Conservation (phyloP, 2,329 filamentous ascomycete species). For the Ophiostoma piceae region DNA sequence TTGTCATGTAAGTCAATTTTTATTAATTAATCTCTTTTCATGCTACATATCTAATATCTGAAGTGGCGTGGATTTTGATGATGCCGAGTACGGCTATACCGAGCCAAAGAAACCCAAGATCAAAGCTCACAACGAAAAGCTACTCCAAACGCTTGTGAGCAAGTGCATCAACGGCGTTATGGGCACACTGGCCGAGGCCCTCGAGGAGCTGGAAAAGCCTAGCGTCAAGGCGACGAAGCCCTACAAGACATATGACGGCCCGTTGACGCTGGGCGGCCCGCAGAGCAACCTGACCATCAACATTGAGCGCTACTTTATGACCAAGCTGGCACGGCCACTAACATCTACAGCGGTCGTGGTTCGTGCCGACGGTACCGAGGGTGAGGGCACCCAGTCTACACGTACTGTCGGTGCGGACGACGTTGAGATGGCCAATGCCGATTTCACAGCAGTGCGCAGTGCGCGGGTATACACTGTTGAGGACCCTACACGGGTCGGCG, state of each 20-base stretch:
- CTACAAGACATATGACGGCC: slow-evolving; percentile 72
- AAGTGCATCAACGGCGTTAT: slow-evolving; percentile 63
- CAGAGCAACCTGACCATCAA: slow-evolving; percentile 72
- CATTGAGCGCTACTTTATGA: slow-evolving; percentile 86
- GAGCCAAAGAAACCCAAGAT: slow-evolving; percentile 71
- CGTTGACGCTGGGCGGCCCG: slow-evolving; percentile 72
- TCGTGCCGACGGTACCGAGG: slow-evolving; percentile 48
- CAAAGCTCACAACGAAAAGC: slow-evolving; percentile 64
- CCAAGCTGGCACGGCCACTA: slow-evolving; percentile 67
- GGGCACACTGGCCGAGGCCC: slow-evolving; percentile 81
- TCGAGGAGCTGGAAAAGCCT: slow-evolving; percentile 72
- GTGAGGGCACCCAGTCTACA: slow-evolving; percentile 45
- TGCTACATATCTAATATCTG: slow-evolving; percentile 7
- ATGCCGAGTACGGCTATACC: slow-evolving; percentile 81
- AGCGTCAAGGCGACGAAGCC: slow-evolving; percentile 70
- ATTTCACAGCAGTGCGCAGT: slow-evolving; percentile 66
- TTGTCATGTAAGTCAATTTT: slow-evolving; percentile 69
- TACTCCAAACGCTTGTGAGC: slow-evolving; percentile 60
- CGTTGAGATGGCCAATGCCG: slow-evolving; percentile 40
- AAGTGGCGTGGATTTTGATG: slow-evolving; percentile 90
- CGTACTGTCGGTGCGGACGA: slow-evolving; percentile 48
- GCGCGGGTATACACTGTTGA: slow-evolving; percentile 76
- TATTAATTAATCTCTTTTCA: slow-evolving; percentile 26
- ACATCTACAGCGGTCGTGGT: slow-evolving; percentile 72
- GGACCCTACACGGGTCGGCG: slow-evolving; percentile 67